Evolutionary conservation across 441 rosid species (phyloP), one percentile per base, ranked within the genome.

Genomic region (Viola pubescens): DNA sequence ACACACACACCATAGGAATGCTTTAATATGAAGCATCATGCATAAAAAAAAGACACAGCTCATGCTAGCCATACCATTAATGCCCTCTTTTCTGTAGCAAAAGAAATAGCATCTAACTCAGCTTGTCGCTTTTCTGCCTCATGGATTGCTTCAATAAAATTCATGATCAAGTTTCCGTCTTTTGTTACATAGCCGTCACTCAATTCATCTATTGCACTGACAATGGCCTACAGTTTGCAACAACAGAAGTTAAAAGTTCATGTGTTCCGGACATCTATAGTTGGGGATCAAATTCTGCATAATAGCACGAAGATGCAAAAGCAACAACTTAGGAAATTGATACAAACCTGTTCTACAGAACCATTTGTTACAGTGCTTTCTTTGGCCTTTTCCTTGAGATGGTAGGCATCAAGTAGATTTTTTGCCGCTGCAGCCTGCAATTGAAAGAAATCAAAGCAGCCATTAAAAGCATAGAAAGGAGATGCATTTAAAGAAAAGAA

Each of bases 111-210:
- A 82, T 91, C 98, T 61, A 85, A 59, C 65, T 89, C 86, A 56
- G 97, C 91, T 75, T 91, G 98, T 76, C 88, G 77, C 59, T 84
- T 76, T 77, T 91, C 97, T 66, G 98, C 97, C 43, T 76, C 81
- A 71, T 91, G 98, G 64, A 94, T 89, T 58, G 97, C 95, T 82
- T 82, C 70, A 38, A 94, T 79, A 80, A 94, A 91, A 70, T 80
- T 82, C 60, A 94, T 66, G 69, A 94, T 77, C 79, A 91, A 58
- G 65, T 81, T 89, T 59, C 96, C 96, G 72, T 87, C 91, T 63
- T 79, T 74, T 10, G 79, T 80, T 61, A 74, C 67, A 69, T 72
- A 68, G 71, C 66, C 76, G 65, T 78, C 87, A 73, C 71, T 75
- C 68, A 74, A 52, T 65, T 86, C 92, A 64, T 79, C 88, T 26